Conservation (phyloP, 331 rosid species). For the Quercus phellos region DNA sequence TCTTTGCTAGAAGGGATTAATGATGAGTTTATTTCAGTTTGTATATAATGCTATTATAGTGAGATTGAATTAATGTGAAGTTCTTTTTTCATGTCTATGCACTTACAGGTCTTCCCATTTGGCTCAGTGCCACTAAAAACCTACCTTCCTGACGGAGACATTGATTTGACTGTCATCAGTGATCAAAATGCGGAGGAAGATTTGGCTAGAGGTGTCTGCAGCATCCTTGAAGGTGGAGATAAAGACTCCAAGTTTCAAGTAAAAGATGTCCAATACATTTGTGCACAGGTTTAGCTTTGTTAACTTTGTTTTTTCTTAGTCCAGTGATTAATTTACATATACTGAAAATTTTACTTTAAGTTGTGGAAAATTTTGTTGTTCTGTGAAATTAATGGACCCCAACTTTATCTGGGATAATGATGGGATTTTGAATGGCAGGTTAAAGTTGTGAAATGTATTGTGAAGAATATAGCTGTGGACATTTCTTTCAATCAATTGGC, state of each 20-base stretch:
- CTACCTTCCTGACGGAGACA: conserved; percentile 58
- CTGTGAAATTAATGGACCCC: background rate
- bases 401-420: background rate
- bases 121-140: conserved; percentile 56
- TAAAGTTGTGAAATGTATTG: conserved; percentile 38
- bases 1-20: no score
- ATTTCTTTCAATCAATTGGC: conserved; percentile 50
- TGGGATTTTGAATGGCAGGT: conserved; percentile 36
- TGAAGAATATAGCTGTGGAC: conserved; percentile 43
- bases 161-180: conserved; percentile 46
- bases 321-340: background rate
- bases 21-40: conserved; percentile 9
- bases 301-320: background rate
- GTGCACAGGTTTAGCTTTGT: conserved; percentile 38
- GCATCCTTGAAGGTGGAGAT: conserved; percentile 23
- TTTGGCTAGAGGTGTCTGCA: conserved; percentile 27
- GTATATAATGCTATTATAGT: conserved; percentile 7
- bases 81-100: conserved; percentile 11
- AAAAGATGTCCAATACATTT: conserved; percentile 39
- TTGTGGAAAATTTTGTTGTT: background rate
- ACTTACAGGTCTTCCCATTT: conserved; percentile 39
- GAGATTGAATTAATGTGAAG: conserved; percentile 2
- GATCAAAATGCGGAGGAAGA: conserved; percentile 33
- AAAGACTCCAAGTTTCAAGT: conserved; percentile 23
- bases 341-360: background rate